phyloP scores from a whole-genome alignment of 176 grass and related monocot genomes.

The Dactylis glomerata region DNA sequence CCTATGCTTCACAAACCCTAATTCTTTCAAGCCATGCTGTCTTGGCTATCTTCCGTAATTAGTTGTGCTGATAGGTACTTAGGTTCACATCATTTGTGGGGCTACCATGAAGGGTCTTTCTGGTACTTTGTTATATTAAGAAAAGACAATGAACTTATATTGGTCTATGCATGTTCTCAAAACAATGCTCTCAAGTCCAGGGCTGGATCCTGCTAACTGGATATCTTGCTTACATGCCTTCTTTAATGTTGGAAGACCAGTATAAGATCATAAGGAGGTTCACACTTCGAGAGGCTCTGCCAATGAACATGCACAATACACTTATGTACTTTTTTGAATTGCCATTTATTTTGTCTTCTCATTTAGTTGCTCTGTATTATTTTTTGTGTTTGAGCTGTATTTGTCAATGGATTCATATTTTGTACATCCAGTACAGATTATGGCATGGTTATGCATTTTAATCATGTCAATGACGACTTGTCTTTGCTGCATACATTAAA shows the following conservation, averaged over 20 bases:
- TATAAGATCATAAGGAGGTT: not conserved
- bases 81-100: slow-evolving; percentile 4
- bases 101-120: not conserved
- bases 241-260: not conserved
- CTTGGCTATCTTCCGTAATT: not conserved
- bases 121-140: not conserved
- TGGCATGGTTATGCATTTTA: not conserved
- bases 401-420: not conserved
- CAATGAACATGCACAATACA: not conserved
- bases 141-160: not conserved
- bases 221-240: too few species aligned
- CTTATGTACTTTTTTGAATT: not conserved
- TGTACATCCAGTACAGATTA: not conserved
- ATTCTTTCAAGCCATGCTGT: not conserved
- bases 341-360: not conserved
- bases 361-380: not conserved
- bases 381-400: not conserved
- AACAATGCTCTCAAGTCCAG: not conserved
- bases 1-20: not conserved
- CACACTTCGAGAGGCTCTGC: not conserved
- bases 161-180: not conserved
- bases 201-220: not conserved
- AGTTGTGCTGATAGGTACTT: not conserved
- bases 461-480: not conserved
- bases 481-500: not conserved